Evolutionary conservation across 2,329 filamentous ascomycete genomes (phyloP), one percentile per base, ranked within the genome.

Genomic region (Ilyonectria robusta): DNA sequence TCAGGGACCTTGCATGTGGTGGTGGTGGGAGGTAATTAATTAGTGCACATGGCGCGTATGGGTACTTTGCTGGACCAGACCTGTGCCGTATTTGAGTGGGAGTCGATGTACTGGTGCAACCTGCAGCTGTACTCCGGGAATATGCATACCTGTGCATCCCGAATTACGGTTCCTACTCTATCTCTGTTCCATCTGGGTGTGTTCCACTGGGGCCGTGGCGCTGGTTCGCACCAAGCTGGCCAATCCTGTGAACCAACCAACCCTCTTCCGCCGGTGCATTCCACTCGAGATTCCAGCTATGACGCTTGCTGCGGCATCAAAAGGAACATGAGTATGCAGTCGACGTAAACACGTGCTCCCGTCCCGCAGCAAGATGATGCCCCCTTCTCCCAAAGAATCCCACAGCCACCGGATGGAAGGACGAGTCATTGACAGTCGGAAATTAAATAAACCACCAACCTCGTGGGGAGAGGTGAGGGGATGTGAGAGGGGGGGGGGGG

Each of bases 1-100:
- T 69, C 67, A 67, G 67, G 56, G 59, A 63, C 64, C 67, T 58
- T 67, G 64, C 59, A 66, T 47, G 50, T 23, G 21, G 21, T 42
- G 48, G n/a, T 35, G 50, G 50, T 35, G 50, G 31, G 50, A 35
- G 50, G 31, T 13, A 35, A 13, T 15, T 48, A 48, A 3, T 23
- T 35, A 23, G 17, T 8, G n/a, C 11, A 13, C n/a, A 19, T 33
- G 48, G n/a, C 11, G 15, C 26, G 6, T 7, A 48, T 3, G 31
- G 31, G 31, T 33, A 11, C 26, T 26, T 26, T 26, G 26, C 17
- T 6, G 5, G 37, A 40, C 37, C 13, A 40, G 37, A 13, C 37
- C 6, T 40, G 37, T 40, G n/a, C 26, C 26, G 26, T 26, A 26
- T 26, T 26, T 26, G 26, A 26, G 26, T 26, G 26, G 26, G 5